phyloP scores from a whole-genome alignment of 139 green algal genomes.

The Chlamydomonas sp. region DNA sequence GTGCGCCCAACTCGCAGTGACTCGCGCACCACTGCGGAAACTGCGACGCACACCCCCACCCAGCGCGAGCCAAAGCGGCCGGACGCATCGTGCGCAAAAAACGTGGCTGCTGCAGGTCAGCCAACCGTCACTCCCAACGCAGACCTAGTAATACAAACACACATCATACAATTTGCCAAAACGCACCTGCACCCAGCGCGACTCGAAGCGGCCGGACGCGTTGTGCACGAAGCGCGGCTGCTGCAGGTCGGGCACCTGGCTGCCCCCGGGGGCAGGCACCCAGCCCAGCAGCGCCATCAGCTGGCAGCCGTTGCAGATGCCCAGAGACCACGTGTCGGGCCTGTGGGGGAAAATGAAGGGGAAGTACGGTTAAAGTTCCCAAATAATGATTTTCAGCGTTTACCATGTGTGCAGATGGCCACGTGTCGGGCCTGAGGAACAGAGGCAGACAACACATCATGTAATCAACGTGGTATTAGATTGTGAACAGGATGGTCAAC shows the following conservation, averaged over 20 bases:
- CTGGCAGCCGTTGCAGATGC: conserved; percentile 99
- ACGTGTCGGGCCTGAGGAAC: too few species aligned
- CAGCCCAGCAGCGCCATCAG: conserved; percentile 99
- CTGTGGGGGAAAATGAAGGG: conserved; percentile 65
- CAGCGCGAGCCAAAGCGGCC: conserved; percentile 60
- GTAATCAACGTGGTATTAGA: too few species aligned
- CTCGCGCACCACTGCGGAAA: too few species aligned
- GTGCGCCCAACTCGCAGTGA: too few species aligned
- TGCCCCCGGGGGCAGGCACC: conserved; percentile 80
- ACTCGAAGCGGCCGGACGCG: conserved; percentile 87
- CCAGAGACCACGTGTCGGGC: conserved; percentile 95
- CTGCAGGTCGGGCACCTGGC: conserved; percentile 69
- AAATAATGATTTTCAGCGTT: too few species aligned
- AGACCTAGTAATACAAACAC: too few species aligned
- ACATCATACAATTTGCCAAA: background rate
- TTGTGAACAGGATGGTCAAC: too few species aligned
- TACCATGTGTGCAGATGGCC: too few species aligned
- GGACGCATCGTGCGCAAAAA: conserved; percentile 97
- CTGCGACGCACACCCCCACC: background rate
- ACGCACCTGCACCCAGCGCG: conserved; percentile 61
- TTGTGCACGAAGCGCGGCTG: conserved; percentile 99
- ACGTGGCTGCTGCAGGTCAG: conserved; percentile 88
- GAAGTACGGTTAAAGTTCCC: background rate
- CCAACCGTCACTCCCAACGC: conserved; percentile 51
- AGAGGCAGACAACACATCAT: too few species aligned